Evolutionary conservation across 805 yeast genomes (phyloP), one percentile per base, ranked within the genome.

Genomic region (Kluyveromyces starmeri): DNA sequence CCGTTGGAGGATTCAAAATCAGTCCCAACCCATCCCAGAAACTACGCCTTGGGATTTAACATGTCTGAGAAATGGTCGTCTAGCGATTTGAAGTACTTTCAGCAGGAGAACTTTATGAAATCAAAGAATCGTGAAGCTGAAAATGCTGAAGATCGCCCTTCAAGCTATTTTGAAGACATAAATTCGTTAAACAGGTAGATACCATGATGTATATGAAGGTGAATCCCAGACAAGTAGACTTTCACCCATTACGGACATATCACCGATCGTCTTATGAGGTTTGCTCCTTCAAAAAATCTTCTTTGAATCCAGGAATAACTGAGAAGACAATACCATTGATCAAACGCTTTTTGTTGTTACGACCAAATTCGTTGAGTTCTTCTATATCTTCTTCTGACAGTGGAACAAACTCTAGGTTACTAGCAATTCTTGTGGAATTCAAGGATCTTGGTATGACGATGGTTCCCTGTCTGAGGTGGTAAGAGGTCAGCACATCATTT

Each of bases 381-480:
- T 53, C 50, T 33, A 71, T 36, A 30, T 73, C 77, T 31, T 63
- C 68, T 13, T 48, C 45, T 20, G 64, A 50, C 24, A 74, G 56
- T 12, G 64, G 58, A 23, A 62, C 59, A 33, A 56, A 44, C 40
- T 60, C 57, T 26, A 62, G 49, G 48, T 67, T 66, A 14, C 59
- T 45, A 18, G 55, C 51, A 33, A 83, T 70, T 53, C 94, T 73
- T 16, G 67, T 68, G n/a, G 71, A 63, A 34, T 80, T 83, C 11
- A 75, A 65, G 1, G 94, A 78, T 60, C 88, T 73, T 28, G 92
- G 85, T 30, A 83, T 58, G 2, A 70, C 75, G 7, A 67, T 64
- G 36, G 80, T 66, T 2, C 83, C 86, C 26, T 73, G 65, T 40
- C 70, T 62, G 16, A 79, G 68, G 48, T 78, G 76, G 58, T 80